Base-by-base conservation (phyloP, 2,329 filamentous ascomycete species). In the Colletotrichum sojae region DNA sequence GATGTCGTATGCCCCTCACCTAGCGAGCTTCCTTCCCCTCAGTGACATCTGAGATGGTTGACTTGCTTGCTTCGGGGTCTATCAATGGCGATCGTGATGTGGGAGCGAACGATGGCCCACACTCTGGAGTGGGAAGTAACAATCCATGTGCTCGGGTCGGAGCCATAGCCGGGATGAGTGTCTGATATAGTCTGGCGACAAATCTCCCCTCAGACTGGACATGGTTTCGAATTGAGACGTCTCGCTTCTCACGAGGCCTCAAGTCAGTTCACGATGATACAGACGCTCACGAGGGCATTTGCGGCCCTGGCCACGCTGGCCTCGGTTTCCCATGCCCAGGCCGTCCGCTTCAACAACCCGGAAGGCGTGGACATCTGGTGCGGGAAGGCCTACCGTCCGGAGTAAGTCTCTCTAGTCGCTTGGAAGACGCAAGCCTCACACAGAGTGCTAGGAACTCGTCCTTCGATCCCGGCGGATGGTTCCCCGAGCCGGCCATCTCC, bases 401-500 rank as follows among this genome's bases (percentile, higher is more conserved):
- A 62, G 67, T 69, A 48, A n/a, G 67, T 61, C 16, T n/a, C 20
- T 8, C 39, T 31, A 48, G 1, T 9, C 2, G 2, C 16, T 5
- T n/a, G 5, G 20, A 15, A 2, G 27, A n/a, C 18, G 48, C 4
- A 1, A 20, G 12, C 12, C 51, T 13, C 6, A 20, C 1, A 20
- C 57, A 43, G 15, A 15, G 10, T 39, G 8, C 6, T 49, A 79
- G 79, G 46, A 78, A 78, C 63, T 79, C 81, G 0, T 80, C 78
- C 56, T 85, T 84, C 66, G 78, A 84, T 39, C 83, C 83, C 0
- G 83, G 83, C 63, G 83, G 83, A 5, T 78, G 83, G 72, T 81
- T 79, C 0, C 71, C 77, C 12, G 78, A 79, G 68, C 83, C 83
- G 0, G 64, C 75, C 0, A 69, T 77, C 63, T 70, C 78, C 36